These are phyloP conservation scores for Thinopyrum elongatum DNA, from an alignment of 176 grass and related monocot species.

Conservation along the genomic window DNA sequence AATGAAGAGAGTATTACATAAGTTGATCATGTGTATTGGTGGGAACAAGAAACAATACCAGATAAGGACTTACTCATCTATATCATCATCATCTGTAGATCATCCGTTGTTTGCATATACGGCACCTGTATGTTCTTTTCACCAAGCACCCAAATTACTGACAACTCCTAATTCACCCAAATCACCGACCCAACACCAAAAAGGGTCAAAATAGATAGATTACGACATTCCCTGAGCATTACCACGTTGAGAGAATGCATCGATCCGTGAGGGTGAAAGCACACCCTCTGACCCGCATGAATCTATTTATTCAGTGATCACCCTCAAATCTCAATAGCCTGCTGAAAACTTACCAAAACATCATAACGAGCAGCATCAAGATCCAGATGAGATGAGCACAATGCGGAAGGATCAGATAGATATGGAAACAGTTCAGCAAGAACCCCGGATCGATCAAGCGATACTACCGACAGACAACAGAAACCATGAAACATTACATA, in stretches of 20 bases:
- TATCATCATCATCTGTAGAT: neutral
- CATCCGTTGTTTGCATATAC: no score
- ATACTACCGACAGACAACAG: neutral
- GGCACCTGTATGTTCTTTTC: neutral
- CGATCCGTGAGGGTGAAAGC: no score
- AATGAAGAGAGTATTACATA: neutral
- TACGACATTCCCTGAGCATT: no score
- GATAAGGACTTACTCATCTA: neutral
- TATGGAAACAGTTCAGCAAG: neutral
- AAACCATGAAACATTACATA: neutral
- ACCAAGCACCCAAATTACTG: neutral
- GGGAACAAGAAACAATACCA: no score
- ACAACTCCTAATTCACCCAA: no score
- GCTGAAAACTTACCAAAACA: neutral
- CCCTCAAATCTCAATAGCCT: no score
- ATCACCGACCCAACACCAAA: no score
- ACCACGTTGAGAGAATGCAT: no score
- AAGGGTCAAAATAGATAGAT: no score
- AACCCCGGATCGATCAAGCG: neutral
- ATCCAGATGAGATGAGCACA: neutral
- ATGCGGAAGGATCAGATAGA: neutral
- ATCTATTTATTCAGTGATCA: no score
- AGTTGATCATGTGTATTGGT: neutral
- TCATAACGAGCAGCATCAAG: neutral
- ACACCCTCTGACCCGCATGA: no score